Conservation (phyloP, 2,329 filamentous ascomycete genomes). For the Fusarium musae region DNA sequence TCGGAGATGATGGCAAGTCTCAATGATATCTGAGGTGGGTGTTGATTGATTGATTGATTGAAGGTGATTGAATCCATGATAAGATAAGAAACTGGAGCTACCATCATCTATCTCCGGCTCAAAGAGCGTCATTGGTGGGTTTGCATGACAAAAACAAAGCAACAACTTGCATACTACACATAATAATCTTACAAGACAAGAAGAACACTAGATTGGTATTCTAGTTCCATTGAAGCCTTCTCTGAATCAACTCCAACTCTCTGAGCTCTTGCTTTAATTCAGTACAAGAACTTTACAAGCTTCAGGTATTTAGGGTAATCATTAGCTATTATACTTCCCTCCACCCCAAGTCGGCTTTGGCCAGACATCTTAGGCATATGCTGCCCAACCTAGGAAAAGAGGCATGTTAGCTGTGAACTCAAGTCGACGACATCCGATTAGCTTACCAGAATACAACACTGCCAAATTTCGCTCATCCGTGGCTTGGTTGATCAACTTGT, state of each 20-base stretch:
- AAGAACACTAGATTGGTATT: neutral
- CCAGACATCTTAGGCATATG: slow-evolving; percentile 53
- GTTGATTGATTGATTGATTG: slow-evolving; percentile 30
- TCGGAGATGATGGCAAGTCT: neutral
- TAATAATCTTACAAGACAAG: neutral
- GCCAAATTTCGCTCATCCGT: slow-evolving; percentile 93
- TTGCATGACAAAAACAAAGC: neutral
- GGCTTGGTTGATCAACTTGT: slow-evolving; percentile 95
- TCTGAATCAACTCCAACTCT: neutral
- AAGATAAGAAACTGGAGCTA: slow-evolving; percentile 43
- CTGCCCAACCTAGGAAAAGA: slow-evolving; percentile 55
- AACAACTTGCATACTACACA: neutral
- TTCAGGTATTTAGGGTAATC: neutral
- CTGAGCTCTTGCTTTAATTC: neutral
- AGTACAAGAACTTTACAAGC: neutral
- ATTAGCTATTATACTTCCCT: neutral
- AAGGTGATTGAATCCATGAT: slow-evolving; percentile 29
- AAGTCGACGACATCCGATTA: neutral
- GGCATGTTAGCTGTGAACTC: slow-evolving; percentile 34
- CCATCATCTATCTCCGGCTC: slow-evolving; percentile 16
- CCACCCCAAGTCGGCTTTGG: neutral
- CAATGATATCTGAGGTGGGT: slow-evolving; percentile 18
- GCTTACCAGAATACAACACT: slow-evolving; percentile 82
- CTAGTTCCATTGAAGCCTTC: neutral
- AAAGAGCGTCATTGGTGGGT: slow-evolving; percentile 15